These are phyloP conservation scores for Diaporthe citrichinensis DNA, from an alignment of 2,329 filamentous ascomycete species.

Conservation along the genomic window DNA sequence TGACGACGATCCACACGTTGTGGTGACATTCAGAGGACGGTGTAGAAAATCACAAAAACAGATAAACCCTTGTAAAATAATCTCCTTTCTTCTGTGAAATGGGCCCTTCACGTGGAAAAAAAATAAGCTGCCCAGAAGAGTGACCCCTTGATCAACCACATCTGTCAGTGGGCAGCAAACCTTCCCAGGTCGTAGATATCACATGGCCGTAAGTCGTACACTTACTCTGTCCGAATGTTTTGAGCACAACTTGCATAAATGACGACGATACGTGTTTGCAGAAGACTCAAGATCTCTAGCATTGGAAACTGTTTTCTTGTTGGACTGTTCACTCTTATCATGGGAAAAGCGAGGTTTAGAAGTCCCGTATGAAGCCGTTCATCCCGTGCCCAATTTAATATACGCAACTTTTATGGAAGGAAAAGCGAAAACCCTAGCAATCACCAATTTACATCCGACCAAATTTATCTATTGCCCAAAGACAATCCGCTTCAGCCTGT, in stretches of 20 bases:
- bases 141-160: background rate
- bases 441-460: background rate
- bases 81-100: background rate
- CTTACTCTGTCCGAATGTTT: background rate
- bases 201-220: background rate
- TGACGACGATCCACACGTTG: background rate
- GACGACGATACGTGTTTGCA: background rate
- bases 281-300: background rate
- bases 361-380: background rate
- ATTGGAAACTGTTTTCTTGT: background rate
- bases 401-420: background rate
- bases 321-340: background rate
- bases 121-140: background rate
- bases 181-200: background rate
- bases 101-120: background rate
- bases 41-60: constrained; percentile 19
- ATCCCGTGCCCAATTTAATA: background rate
- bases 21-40: background rate
- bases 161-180: background rate
- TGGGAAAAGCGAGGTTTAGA: background rate
- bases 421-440: background rate
- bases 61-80: background rate
- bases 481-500: constrained; percentile 65
- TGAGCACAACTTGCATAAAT: background rate
- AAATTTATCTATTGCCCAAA: constrained; percentile 45